Conservation (phyloP, 352 stramenopile genomes). For the Phytophthora brassicae region DNA sequence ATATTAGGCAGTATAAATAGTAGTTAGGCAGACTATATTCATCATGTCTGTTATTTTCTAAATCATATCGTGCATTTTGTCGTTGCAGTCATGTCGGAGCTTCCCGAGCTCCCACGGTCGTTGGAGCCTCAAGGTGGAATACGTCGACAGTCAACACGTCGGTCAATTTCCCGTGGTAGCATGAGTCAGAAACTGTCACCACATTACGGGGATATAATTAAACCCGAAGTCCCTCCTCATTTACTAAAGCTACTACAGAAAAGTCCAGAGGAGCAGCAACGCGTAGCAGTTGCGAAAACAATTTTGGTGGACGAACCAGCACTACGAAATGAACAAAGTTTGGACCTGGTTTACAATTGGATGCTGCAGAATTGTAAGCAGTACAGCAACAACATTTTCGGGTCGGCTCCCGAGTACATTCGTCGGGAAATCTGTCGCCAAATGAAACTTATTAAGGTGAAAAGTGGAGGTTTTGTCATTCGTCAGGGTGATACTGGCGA, state of each 20-base stretch:
- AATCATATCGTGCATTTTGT: neutral
- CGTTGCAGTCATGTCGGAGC: conserved; percentile 19
- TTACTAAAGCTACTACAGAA: conserved; percentile 63
- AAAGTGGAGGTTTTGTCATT: conserved; percentile 60
- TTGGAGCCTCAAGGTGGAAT: conserved; percentile 7
- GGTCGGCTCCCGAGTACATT: conserved; percentile 72
- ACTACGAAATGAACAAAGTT: conserved; percentile 60
- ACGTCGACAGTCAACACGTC: conserved; percentile 26
- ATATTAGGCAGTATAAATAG: no score
- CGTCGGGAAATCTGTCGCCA: conserved; percentile 76
- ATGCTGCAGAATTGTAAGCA: conserved; percentile 83
- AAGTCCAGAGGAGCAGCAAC: conserved; percentile 51
- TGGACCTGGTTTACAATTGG: conserved; percentile 75
- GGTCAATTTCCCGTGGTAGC: neutral
- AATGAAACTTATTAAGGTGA: conserved; percentile 67
- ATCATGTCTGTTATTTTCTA: no score
- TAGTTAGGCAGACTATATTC: no score
- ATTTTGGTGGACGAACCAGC: conserved; percentile 57
- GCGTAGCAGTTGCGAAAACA: conserved; percentile 50
- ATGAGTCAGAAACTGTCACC: conserved; percentile 4
- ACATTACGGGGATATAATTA: conserved; percentile 17
- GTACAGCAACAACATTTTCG: conserved; percentile 86
- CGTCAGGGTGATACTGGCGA: conserved; percentile 73
- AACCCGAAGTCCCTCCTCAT: conserved; percentile 45
- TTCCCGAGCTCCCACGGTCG: conserved; percentile 28